Evolutionary conservation across 2,329 filamentous ascomycete genomes (phyloP), one percentile per base, ranked within the genome.

Genomic region (Herpotrichia juniperi): DNA sequence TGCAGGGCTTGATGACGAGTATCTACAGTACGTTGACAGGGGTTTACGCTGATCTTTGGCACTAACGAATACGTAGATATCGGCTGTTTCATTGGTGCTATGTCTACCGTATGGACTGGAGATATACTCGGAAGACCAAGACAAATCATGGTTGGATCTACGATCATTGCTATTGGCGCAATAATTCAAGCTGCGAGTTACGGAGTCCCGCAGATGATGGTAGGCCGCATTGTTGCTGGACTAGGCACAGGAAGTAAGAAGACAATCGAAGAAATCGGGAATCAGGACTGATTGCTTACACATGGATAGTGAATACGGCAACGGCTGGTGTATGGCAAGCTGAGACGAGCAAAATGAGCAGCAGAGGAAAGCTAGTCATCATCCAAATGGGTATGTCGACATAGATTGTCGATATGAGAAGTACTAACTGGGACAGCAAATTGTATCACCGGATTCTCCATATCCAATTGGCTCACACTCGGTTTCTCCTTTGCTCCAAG

Each of bases 91-190:
- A 62, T 75, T 26, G 75, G 75, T 1, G 76, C 77, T 0, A 71
- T 78, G 54, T 61, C 71, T 11, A 69, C 68, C 3, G 63, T 73
- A 14, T 78, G 75, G 67, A 73, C 82, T 11, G 86, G 85, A 22
- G 85, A 88, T 54, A 74, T 78, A 1, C 78, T 86, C 30, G 84
- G 84, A 6, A 77, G 84, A n/a, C 77, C 78, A 59, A 74, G 81
- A 32, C 79, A 79, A 11, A 84, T 85, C 44, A 79, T 87, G 51
- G 76, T 86, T 6, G 86, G 85, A 12, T 81, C 72, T 9, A 67
- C 69, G 2, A 61, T 75, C n/a, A 75, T 76, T 43, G 69, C 62
- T 0, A 61, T 73, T 42, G 72, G 74, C 14, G 72, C 73, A 6
- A 63, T 74, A 16, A 65, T 75, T 1, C 73, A 75, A 46, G 68